phyloP scores from a whole-genome alignment of 208 protist genomes.

The Wallacemonas collosoma region DNA sequence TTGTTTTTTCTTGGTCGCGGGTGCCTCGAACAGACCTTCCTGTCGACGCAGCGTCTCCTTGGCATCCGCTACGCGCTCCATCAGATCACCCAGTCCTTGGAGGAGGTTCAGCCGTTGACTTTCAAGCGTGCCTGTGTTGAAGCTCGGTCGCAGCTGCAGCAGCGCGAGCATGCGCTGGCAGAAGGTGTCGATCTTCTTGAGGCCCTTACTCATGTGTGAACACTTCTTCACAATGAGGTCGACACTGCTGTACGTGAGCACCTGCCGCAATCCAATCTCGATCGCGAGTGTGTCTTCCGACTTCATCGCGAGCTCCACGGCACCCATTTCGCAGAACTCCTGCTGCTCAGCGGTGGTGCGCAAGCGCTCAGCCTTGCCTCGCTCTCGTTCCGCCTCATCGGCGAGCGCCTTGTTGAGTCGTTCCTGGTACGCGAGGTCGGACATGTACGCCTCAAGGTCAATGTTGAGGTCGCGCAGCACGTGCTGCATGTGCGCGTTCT shows the following conservation, averaged over 20 bases:
- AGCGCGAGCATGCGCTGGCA: slow-evolving; percentile 15
- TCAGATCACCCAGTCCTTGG: slow-evolving; percentile 23
- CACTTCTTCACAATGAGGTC: slow-evolving; percentile 38
- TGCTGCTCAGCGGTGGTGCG: slow-evolving; percentile 37
- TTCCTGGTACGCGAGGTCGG: slow-evolving; percentile 21
- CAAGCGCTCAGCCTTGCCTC: slow-evolving; percentile 25
- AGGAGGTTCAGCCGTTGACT: slow-evolving; percentile 44
- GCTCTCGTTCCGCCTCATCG: slow-evolving; percentile 25
- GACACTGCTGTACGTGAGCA: slow-evolving; percentile 26
- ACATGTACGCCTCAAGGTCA: slow-evolving; percentile 32
- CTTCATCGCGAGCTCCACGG: slow-evolving; percentile 42
- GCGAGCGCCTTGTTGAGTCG: slow-evolving; percentile 18
- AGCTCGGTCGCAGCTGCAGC: slow-evolving; percentile 28
- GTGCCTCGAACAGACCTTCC: not conserved
- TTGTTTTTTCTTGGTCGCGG: not conserved
- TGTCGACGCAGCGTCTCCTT: slow-evolving; percentile 25
- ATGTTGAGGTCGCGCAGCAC: slow-evolving; percentile 41
- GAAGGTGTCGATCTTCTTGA: slow-evolving; percentile 30
- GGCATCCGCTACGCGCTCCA: slow-evolving; percentile 16
- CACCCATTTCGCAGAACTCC: slow-evolving; percentile 59
- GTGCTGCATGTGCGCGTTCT: slow-evolving; percentile 37
- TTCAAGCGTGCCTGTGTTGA: slow-evolving; percentile 52
- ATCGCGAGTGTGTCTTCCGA: slow-evolving; percentile 32
- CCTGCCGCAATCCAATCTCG: slow-evolving; percentile 21
- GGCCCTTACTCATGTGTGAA: slow-evolving; percentile 13